Conservation (phyloP, 2,329 filamentous ascomycete genomes). For the Gaeumannomyces tritici region DNA sequence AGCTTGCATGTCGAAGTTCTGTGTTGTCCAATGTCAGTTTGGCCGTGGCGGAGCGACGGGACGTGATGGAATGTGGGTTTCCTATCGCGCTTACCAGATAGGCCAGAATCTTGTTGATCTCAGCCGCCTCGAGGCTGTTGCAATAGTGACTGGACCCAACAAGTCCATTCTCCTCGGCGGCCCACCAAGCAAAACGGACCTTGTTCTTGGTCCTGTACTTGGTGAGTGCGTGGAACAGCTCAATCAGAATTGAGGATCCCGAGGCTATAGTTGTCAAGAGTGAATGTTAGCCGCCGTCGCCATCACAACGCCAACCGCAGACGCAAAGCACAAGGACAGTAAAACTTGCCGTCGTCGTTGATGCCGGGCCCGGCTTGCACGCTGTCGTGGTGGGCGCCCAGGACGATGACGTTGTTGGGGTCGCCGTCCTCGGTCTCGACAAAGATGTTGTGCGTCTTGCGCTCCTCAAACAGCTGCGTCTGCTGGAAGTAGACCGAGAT, state of each 20-base stretch:
- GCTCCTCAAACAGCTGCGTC: conserved; percentile 20
- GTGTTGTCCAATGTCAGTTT: not conserved
- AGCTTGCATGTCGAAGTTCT: conserved; percentile 62
- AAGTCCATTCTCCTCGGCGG: conserved; percentile 57
- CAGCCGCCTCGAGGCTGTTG: conserved; percentile 39
- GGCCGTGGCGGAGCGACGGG: no score
- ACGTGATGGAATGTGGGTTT: not conserved
- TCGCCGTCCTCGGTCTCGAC: conserved; percentile 53
- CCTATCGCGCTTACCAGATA: conserved; percentile 26
- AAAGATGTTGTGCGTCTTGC: conserved; percentile 50
- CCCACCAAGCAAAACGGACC: conserved; percentile 60
- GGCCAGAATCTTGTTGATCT: conserved; percentile 51
- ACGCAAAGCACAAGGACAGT: not conserved
- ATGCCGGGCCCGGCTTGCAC: conserved; percentile 59
- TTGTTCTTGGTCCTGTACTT: conserved; percentile 53
- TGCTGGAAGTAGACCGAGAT: conserved; percentile 1
- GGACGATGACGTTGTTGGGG: conserved; percentile 53
- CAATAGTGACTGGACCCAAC: conserved; percentile 56
- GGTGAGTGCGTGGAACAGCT: conserved; percentile 12
- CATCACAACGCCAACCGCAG: no score
- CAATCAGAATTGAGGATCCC: conserved; percentile 3
- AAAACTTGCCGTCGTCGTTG: conserved; percentile 58
- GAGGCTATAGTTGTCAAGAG: not conserved
- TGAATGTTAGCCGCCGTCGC: not conserved
- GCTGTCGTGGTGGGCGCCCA: conserved; percentile 55